phyloP scores from a whole-genome alignment of 768 basidiomycete species.

The Mycena capillaripes region DNA sequence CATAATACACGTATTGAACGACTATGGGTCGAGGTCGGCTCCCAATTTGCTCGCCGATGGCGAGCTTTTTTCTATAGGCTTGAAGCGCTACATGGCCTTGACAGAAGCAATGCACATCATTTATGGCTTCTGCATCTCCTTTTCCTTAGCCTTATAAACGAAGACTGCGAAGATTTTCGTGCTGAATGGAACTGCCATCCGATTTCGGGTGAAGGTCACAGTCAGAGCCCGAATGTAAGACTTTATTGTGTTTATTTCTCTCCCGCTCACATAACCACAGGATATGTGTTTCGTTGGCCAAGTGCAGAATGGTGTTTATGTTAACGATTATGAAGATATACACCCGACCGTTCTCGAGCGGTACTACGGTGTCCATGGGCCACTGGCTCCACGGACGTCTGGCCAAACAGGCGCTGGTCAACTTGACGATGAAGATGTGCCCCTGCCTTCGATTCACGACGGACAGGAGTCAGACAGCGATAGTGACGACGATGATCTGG shows the following conservation, averaged over 20 bases:
- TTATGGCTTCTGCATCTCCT: constrained; percentile 24
- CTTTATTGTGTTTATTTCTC: background rate
- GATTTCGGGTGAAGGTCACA: constrained; percentile 36
- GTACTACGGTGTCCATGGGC: constrained; percentile 28
- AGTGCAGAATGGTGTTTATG: constrained; percentile 14
- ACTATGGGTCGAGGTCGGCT: constrained; percentile 27
- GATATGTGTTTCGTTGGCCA: constrained; percentile 19
- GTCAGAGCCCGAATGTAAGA: constrained; percentile 20
- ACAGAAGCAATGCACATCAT: constrained; percentile 3
- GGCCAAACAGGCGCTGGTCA: constrained; percentile 17
- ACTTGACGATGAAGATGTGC: constrained; percentile 11
- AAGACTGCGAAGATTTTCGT: constrained; percentile 31
- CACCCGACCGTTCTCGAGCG: constrained; percentile 2
- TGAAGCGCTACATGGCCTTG: constrained; percentile 5
- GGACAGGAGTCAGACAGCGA: background rate
- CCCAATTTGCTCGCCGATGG: constrained; percentile 20
- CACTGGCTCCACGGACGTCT: background rate
- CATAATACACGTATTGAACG: constrained; percentile 21
- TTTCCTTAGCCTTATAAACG: constrained; percentile 19
- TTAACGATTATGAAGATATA: constrained; percentile 18
- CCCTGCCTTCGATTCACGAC: background rate
- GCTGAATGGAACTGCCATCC: constrained; percentile 32
- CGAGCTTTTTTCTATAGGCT: constrained; percentile 23
- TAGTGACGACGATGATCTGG: background rate
- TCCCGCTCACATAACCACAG: background rate